Evolutionary conservation across 1,284 basidiomycete species (phyloP), one percentile per base, ranked within the genome.

Genomic region (Amylostereum areolatum): DNA sequence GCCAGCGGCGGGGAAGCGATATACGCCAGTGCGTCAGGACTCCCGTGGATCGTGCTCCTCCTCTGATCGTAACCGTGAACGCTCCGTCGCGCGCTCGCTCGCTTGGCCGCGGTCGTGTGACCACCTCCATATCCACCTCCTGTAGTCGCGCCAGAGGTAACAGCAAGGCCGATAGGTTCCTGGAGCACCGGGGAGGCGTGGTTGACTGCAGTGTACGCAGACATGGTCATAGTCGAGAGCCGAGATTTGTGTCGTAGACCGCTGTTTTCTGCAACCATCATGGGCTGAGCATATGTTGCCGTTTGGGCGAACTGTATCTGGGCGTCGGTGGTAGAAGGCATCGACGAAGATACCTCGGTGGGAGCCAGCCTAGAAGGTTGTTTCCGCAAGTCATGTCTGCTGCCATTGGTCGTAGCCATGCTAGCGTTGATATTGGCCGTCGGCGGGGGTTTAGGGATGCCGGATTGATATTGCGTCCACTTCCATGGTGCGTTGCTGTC

Each of bases 401-500:
- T 12, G 10, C 11, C 8, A 2, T 8, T 28, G 27, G 41, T 43
- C 7, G 41, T 6, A 8, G 8, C 8, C 8, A 5, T 43, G n/a
- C 12, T 28, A 28, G 30, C 12, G n/a, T 25, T 43, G 41, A 25
- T 57, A 49, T 31, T 62, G 52, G 51, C 52, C 53, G 43, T 51
- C 3, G 68, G 61, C 4, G 51, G 51, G 40, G 66, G 62, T 41
- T 66, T 67, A 0, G 62, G 59, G 25, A 65, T 64, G 5, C 61
- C 62, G 25, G 52, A 74, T n/a, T 73, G 71, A 60, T 85, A 85
- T 55, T 82, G 79, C 2, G 80, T 77, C 83, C 83, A 87, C 36
- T 73, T 69, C 71, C 74, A 79, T 29, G 72, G 61, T 28, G 66
- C 67, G 48, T 69, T 71, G 47, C 56, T 58, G 10, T 69, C 71